phyloP scores from a whole-genome alignment of 192 early-diverging fungal genomes.

The Podila minutissima region DNA sequence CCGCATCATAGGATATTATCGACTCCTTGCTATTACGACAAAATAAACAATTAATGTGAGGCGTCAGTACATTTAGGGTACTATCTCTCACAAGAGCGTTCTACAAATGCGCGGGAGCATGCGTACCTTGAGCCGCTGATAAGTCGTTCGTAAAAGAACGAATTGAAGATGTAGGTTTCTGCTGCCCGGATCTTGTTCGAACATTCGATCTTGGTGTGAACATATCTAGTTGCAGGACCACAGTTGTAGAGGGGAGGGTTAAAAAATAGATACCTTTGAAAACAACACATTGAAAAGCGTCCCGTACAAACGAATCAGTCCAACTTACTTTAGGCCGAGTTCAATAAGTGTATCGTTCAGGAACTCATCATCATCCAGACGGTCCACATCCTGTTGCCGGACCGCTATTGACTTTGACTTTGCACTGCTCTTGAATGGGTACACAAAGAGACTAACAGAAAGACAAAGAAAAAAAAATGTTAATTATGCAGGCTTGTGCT shows the following conservation, averaged over 20 bases:
- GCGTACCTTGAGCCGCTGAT: slow-evolving; percentile 40
- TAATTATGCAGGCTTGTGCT: background rate
- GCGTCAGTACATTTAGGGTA: background rate
- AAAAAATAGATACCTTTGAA: background rate
- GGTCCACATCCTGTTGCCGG: slow-evolving; percentile 62
- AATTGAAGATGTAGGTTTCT: slow-evolving; percentile 78
- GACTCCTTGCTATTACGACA: background rate
- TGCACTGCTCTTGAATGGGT: slow-evolving; percentile 29
- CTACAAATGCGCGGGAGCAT: slow-evolving; percentile 1
- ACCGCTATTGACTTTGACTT: slow-evolving; percentile 64
- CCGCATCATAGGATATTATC: slow-evolving; percentile 56
- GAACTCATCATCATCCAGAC: slow-evolving; percentile 75
- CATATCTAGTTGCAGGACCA: slow-evolving; percentile 6
- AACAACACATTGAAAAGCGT: background rate
- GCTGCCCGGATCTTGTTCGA: slow-evolving; percentile 51
- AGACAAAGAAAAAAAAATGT: background rate
- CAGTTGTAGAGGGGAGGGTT: background rate
- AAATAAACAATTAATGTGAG: background rate
- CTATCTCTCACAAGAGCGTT: too few species aligned
- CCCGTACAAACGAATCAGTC: background rate
- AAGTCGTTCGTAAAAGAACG: slow-evolving; percentile 82
- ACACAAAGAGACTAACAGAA: slow-evolving; percentile 20
- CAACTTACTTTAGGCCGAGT: slow-evolving; percentile 75
- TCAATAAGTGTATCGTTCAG: slow-evolving; percentile 90
- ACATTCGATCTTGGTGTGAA: slow-evolving; percentile 49